Evolutionary conservation across 1,284 basidiomycete genomes (phyloP).

Genomic region (Wallemia ichthyophaga): DNA sequence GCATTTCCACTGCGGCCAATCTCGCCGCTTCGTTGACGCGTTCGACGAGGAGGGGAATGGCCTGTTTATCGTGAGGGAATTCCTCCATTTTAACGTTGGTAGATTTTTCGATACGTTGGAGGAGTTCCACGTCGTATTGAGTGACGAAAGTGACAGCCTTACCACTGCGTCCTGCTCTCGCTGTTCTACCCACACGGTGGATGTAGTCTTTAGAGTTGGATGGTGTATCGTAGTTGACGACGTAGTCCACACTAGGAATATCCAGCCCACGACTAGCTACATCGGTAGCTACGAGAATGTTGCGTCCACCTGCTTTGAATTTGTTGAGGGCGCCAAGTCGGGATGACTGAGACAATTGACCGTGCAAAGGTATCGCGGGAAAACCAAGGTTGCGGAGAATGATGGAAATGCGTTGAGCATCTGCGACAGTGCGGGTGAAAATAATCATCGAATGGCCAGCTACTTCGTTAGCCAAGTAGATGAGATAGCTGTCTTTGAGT

Average conservation of each 20-base stretch:
- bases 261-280: slow-evolving; percentile 93
- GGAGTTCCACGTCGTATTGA: slow-evolving; percentile 90
- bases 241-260: slow-evolving; percentile 82
- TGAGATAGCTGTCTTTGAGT: slow-evolving; percentile 72
- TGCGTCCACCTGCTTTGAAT: slow-evolving; percentile 82
- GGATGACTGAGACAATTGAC: slow-evolving; percentile 76
- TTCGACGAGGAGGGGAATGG: slow-evolving; percentile 60
- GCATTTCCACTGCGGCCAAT: slow-evolving; percentile 41
- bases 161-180: slow-evolving; percentile 77
- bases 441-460: slow-evolving; percentile 83
- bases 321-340: slow-evolving; percentile 80
- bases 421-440: slow-evolving; percentile 83
- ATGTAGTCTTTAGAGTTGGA: slow-evolving; percentile 99
- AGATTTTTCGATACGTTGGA: slow-evolving; percentile 78
- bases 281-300: slow-evolving; percentile 80
- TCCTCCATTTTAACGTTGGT: slow-evolving; percentile 75
- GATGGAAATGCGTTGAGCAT: slow-evolving; percentile 67
- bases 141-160: slow-evolving; percentile 89
- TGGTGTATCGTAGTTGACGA: slow-evolving; percentile 95
- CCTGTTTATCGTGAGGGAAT: slow-evolving; percentile 72
- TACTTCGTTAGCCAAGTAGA: slow-evolving; percentile 65
- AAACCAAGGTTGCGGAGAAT: slow-evolving; percentile 75
- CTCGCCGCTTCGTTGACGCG: slow-evolving; percentile 67
- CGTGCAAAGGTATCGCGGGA: slow-evolving; percentile 81
- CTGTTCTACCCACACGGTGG: slow-evolving; percentile 92